These are phyloP conservation scores for Phytophthora pistaciae DNA, from an alignment of 352 stramenopile species.

Conservation along the genomic window DNA sequence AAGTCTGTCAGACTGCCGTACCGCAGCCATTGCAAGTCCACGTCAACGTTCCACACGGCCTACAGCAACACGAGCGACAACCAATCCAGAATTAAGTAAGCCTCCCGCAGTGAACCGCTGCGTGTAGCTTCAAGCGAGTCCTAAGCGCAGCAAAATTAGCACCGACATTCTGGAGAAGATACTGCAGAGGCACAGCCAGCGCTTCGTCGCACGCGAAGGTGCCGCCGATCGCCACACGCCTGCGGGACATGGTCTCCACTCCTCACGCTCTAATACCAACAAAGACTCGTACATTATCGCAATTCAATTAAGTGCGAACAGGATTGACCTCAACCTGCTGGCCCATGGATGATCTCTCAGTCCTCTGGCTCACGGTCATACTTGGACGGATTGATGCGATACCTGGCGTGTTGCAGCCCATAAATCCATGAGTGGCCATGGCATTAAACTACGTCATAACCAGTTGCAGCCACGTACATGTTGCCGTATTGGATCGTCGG, in stretches of 20 bases:
- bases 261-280: constrained; percentile 1
- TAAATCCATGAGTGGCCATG: constrained; percentile 1
- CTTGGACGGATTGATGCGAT: constrained; percentile 79
- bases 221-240: constrained; percentile 55
- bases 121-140: neutral
- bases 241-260: constrained; percentile 23
- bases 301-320: constrained; percentile 38
- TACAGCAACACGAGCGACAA: constrained; percentile 11
- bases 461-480: constrained; percentile 54
- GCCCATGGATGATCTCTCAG: constrained; percentile 13
- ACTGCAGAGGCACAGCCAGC: constrained; percentile 58
- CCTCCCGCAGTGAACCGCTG: constrained; percentile 1
- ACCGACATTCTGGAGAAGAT: constrained; percentile 60
- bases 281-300: constrained; percentile 16
- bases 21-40: constrained; percentile 60
- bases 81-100: neutral
- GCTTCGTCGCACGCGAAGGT: constrained; percentile 71
- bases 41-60: constrained; percentile 34
- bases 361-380: constrained; percentile 69
- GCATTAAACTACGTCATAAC: neutral
- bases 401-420: constrained; percentile 45
- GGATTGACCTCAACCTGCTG: constrained; percentile 9
- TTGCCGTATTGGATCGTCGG: constrained; percentile 87
- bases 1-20: constrained; percentile 60
- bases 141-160: constrained; percentile 8